These are phyloP conservation scores for Suillus discolor DNA, from an alignment of 768 basidiomycete species.

Conservation along the genomic window DNA sequence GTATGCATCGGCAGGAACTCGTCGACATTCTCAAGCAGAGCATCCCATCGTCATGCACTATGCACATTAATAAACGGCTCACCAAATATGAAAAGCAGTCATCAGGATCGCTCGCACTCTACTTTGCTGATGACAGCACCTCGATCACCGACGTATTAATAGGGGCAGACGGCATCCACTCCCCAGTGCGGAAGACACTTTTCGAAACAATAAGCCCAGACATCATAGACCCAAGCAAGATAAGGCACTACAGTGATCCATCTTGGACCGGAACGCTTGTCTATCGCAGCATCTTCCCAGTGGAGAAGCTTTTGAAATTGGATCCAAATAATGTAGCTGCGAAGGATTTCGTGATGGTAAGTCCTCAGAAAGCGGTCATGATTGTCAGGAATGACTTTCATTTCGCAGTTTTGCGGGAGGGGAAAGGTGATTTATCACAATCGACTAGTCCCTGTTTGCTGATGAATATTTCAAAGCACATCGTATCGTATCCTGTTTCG, in stretches of 20 bases:
- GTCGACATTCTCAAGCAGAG: constrained; percentile 24
- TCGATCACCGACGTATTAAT: constrained; percentile 41
- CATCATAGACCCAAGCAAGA: constrained; percentile 16
- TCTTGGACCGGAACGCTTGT: constrained; percentile 42
- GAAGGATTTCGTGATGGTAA: constrained; percentile 19
- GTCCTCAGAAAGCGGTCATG: constrained; percentile 6
- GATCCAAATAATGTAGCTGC: constrained; percentile 22
- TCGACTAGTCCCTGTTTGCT: background rate
- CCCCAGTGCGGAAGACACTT: constrained; percentile 16
- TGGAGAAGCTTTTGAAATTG: constrained; percentile 25
- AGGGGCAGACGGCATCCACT: constrained; percentile 43
- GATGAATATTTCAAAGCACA: constrained; percentile 29
- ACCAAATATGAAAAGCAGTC: constrained; percentile 21
- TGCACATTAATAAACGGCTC: constrained; percentile 35
- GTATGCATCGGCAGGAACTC: constrained; percentile 30
- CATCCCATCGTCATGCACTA: constrained; percentile 20
- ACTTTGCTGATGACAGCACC: constrained; percentile 35
- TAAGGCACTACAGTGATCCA: constrained; percentile 23
- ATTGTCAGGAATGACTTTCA: background rate
- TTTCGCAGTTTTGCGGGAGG: constrained; percentile 12
- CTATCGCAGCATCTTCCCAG: constrained; percentile 39
- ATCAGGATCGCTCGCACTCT: constrained; percentile 16
- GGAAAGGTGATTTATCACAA: background rate
- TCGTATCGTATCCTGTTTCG: constrained; percentile 40
- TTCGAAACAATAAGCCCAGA: constrained; percentile 23